Evolutionary conservation across 352 stramenopile genomes (phyloP), one percentile per base, ranked within the genome.

Genomic region (Phytophthora tubulina): DNA sequence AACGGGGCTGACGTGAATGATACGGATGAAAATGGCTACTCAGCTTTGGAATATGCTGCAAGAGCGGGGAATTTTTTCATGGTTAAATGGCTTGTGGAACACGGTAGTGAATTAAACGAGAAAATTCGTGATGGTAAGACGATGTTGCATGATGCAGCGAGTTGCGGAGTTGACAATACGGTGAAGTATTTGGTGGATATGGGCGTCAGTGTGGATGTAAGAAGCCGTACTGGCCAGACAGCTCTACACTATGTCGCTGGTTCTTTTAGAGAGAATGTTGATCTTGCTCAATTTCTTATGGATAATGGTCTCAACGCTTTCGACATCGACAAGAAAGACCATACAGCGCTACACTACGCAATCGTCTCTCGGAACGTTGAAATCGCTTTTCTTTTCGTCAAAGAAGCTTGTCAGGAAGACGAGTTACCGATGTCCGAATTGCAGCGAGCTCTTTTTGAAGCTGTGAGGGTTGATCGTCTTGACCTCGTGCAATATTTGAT

Each of bases 301-400:
- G 31, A 65, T 3, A 53, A 33, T 1, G 63, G 52, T 27, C 15
- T 63, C 17, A 5, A 52, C 2, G 9, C 9, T 4, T 41, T n/a
- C 45, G 33, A 44, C 31, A 6, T 14, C 0, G 63, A 64, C 31
- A 56, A 33, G 7, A 14, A 4, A 2, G 42, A 35, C 1, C 32
- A 15, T 15, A 53, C 53, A n/a, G 35, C 35, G 3, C 6, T 70
- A 7, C 17, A 54, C 36, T 53, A 70, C 35, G 63, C 63, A 30
- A 50, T 17, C 5, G 36, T n/a, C 15, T 4, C n/a, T 39, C 1
- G 9, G 2, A 27, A 49, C 8, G 17, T 31, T 4, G n/a, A 31
- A 10, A 50, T 50, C 6, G 44, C 6, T 27, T 4, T 31, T 8
- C 17, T 50, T 39, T 39, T 39, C 35, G 35, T 39, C 11, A 9